Conservation (phyloP, 306 rosid species). For the Chamaecrista fasciculata region DNA sequence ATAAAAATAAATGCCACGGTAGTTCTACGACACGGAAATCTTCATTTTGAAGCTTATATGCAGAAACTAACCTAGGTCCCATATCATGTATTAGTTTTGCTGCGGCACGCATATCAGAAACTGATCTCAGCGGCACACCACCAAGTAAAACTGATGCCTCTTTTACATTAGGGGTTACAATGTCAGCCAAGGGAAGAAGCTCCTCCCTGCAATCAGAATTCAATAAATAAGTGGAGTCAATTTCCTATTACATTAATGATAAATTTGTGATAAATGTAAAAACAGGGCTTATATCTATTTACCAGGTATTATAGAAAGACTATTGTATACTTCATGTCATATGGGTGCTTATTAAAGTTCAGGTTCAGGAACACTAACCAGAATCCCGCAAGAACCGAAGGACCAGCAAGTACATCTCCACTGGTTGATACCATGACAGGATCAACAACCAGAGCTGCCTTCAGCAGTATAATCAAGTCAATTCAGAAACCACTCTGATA, state of each 20-base stretch:
- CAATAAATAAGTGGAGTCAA: constrained; percentile 20
- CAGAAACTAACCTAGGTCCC: constrained; percentile 75
- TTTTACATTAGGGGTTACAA: constrained; percentile 87
- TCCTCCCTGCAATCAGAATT: constrained; percentile 67
- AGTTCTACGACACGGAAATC: constrained; percentile 17
- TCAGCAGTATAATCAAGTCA: constrained; percentile 40
- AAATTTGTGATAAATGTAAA: neutral
- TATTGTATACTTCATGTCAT: neutral
- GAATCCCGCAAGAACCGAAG: constrained; percentile 63
- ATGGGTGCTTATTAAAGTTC: constrained; percentile 7
- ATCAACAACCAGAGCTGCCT: constrained; percentile 95
- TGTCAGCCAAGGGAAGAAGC: constrained; percentile 82
- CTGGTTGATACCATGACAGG: constrained; percentile 97
- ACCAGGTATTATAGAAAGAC: neutral
- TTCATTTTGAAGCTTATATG: constrained; percentile 4
- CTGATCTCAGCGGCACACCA: constrained; percentile 58
- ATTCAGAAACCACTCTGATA: constrained; percentile 24
- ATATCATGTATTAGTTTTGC: constrained; percentile 70
- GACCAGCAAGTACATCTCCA: constrained; percentile 76
- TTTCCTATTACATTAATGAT: constrained; percentile 25
- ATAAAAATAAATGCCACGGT: neutral
- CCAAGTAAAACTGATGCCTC: constrained; percentile 87
- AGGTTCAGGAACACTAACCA: constrained; percentile 47
- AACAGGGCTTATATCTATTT: constrained; percentile 1
- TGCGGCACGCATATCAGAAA: constrained; percentile 83